Base-by-base conservation (phyloP, 2,329 filamentous ascomycete species). In the Cladorrhinum sp. region DNA sequence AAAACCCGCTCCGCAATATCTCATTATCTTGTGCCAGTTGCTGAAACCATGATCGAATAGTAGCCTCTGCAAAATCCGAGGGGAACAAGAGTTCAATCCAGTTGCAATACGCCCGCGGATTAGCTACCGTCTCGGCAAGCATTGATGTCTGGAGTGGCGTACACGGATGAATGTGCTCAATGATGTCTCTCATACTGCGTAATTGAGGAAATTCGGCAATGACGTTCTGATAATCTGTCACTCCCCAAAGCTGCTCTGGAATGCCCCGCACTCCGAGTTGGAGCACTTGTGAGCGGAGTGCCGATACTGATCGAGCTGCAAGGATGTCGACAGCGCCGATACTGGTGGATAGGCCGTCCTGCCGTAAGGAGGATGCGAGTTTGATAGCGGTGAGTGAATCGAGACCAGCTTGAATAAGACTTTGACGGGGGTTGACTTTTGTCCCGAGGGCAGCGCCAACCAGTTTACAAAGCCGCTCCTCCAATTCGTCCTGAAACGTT, bases 91-190 rank as follows among this genome's bases (percentile, higher is more conserved):
- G 71, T 66, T 89, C 83, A 10, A 95, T 77, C 78, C 87, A 87
- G 67, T 96, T 97, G 74, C 88, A 90, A 70, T 97, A 96, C 7
- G 87, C 80, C 51, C 74, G 75, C 1, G 78, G 64, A 62, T 87
- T 78, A 18, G 77, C 78, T 2, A 79, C 73, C 0, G 91, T 93
- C 74, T 96, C 91, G 0, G 84, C 79, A 16, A 96, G 79, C 91
- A 96, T 96, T 1, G 91, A 87, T 18, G 82, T 77, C 68, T 97
- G 93, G 9, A 95, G 78, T 13, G 86, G 81, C 3, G 87, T 93
- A 71, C 91, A 95, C 3, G 81, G 81, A 18, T 83, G 68, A 3
- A 85, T 72, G 5, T 63, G 66, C 2, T 81, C 70, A n/a, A 87
- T 68, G 23, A 76, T 73, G 32, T 79, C 74, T 9, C 79, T 63